Percentiles rank a stretch among this genome's conserved stretches.
These are phyloP conservation scores for Anthostomella pinea DNA, from an alignment of 2,329 filamentous ascomycete species.

Conservation along the genomic window DNA sequence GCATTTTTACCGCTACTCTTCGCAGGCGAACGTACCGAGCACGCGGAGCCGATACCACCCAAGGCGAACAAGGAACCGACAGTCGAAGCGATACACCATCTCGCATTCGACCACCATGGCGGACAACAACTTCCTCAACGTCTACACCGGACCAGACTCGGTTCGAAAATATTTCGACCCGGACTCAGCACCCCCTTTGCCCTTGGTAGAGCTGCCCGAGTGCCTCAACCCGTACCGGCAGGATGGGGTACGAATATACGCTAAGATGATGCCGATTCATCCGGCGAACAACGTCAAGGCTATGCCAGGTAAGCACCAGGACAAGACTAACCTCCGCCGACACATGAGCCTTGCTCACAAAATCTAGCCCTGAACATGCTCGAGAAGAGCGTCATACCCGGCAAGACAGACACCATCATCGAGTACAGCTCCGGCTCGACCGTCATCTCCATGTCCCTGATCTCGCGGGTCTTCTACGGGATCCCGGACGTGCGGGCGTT, in stretches of 20 bases:
- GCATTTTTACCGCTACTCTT: no score
- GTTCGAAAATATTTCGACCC: constrained; percentile 59
- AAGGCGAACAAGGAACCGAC: constrained; percentile 8
- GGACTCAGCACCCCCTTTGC: constrained; percentile 54
- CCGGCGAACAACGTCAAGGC: constrained; percentile 65
- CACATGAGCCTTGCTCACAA: constrained; percentile 6
- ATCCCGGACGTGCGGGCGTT: constrained; percentile 52
- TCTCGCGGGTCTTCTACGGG: constrained; percentile 49
- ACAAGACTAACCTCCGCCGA: constrained; percentile 1
- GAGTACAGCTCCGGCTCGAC: constrained; percentile 63
- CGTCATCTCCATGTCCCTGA: constrained; percentile 57
- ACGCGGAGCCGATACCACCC: no score
- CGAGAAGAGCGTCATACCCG: constrained; percentile 38
- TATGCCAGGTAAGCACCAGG: constrained; percentile 47
- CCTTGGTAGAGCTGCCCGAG: constrained; percentile 59
- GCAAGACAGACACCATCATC: constrained; percentile 49
- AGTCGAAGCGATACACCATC: no score
- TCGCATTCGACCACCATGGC: no score
- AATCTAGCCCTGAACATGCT: constrained; percentile 49
- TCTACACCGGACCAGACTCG: constrained; percentile 56
- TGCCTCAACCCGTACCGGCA: constrained; percentile 54
- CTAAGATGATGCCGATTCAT: constrained; percentile 64
- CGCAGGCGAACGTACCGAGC: no score
- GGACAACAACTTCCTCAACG: constrained; percentile 42
- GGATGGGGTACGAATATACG: constrained; percentile 61